Conservation (phyloP, 805 yeast species). For the Citeromyces matritensis region DNA sequence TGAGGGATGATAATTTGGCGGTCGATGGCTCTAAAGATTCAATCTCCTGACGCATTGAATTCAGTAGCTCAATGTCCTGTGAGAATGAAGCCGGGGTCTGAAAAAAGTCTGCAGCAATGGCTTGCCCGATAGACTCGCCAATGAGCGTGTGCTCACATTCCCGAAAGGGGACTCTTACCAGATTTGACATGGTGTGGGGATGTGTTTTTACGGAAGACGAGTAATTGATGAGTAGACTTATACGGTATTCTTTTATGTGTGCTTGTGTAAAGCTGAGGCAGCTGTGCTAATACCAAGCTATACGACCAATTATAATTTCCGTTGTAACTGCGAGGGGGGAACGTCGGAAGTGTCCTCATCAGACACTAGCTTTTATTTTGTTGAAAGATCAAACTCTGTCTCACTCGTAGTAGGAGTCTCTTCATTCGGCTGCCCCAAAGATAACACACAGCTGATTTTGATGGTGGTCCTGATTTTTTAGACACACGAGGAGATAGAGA, state of each 20-base stretch:
- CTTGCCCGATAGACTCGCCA: slow-evolving; percentile 12
- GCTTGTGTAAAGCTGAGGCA: background rate
- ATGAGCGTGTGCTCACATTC: slow-evolving; percentile 18
- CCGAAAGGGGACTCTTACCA: slow-evolving; percentile 22
- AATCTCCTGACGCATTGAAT: slow-evolving; percentile 25
- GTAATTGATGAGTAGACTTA: too few relatives aligned
- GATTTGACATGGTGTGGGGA: slow-evolving; percentile 10
- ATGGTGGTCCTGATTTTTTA: too few relatives aligned
- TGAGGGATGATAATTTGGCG: slow-evolving; percentile 19
- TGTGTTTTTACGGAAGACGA: too few relatives aligned
- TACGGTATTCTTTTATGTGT: too few relatives aligned
- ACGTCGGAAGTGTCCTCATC: background rate
- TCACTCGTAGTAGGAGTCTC: too few relatives aligned
- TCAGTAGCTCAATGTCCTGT: slow-evolving; percentile 19
- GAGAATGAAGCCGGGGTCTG: slow-evolving; percentile 17
- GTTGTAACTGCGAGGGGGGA: background rate
- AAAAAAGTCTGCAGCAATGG: slow-evolving; percentile 24
- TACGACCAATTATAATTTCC: background rate
- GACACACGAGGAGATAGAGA: too few relatives aligned
- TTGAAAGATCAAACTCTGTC: too few relatives aligned
- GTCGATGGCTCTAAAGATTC: slow-evolving; percentile 12
- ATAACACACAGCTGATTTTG: too few relatives aligned
- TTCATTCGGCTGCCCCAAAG: too few relatives aligned
- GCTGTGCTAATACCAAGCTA: background rate
- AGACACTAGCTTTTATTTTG: too few relatives aligned